Evolutionary conservation across 176 grass and related monocot genomes (phyloP).

Genomic region (Oryza rufipogon): DNA sequence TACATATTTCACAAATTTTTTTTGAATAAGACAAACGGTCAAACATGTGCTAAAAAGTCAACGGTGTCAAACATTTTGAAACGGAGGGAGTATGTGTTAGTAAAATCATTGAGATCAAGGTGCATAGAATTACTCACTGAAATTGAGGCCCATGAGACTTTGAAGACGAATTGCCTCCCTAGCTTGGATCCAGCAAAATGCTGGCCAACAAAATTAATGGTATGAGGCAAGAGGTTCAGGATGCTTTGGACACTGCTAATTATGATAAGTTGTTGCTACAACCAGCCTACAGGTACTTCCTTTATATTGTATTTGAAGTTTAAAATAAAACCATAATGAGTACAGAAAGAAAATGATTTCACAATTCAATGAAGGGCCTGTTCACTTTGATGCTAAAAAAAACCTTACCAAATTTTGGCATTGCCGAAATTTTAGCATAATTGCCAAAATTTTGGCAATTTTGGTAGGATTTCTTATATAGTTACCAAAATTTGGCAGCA

Average conservation of each 20-base stretch:
- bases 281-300: constrained; percentile 77
- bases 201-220: constrained; percentile 65
- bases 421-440: too few relatives aligned
- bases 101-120: constrained; percentile 73
- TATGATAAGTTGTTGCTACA: constrained; percentile 84
- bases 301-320: background rate
- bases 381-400: too few relatives aligned
- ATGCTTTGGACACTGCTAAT: constrained; percentile 84
- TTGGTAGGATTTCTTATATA: too few relatives aligned
- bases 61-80: too few relatives aligned
- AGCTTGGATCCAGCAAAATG: constrained; percentile 48
- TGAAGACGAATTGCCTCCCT: constrained; percentile 52
- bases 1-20: too few relatives aligned
- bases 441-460: too few relatives aligned
- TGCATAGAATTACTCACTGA: constrained; percentile 78
- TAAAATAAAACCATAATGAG: background rate
- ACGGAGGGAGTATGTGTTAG: constrained; percentile 28
- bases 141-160: too few relatives aligned
- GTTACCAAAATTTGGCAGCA: too few relatives aligned
- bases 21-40: too few relatives aligned
- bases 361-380: background rate
- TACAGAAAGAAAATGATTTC: background rate
- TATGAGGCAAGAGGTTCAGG: constrained; percentile 68
- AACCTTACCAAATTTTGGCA: too few relatives aligned
- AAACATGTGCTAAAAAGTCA: too few relatives aligned